These are phyloP conservation scores for Daldinia bambusicola DNA, from an alignment of 495 filamentous ascomycete species.

Conservation along the genomic window DNA sequence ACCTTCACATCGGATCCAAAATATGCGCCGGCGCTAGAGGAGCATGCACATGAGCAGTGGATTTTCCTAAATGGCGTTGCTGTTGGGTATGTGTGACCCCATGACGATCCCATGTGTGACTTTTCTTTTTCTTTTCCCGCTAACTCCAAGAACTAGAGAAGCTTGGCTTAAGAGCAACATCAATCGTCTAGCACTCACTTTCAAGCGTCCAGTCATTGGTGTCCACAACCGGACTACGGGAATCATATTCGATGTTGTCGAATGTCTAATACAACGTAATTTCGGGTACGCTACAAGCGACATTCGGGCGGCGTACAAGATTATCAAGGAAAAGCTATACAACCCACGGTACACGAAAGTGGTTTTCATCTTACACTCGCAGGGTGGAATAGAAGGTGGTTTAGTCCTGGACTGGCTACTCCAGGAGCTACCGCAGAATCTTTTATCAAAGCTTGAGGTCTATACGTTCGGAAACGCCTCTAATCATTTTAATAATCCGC, in stretches of 20 bases:
- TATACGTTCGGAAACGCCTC: conserved; percentile 89
- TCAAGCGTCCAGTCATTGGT: conserved; percentile 78
- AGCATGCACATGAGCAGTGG: conserved; percentile 72
- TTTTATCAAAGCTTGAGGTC: conserved; percentile 77
- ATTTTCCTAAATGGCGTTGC: conserved; percentile 78
- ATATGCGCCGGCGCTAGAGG: conserved; percentile 53
- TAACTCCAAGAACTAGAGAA: conserved; percentile 47
- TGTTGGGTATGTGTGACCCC: conserved; percentile 60
- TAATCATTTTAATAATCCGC: conserved; percentile 90
- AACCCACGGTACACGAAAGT: conserved; percentile 72
- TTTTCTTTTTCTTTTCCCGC: conserved; percentile 4
- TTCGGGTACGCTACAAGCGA: conserved; percentile 78
- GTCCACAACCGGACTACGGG: conserved; percentile 84
- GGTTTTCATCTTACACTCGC: conserved; percentile 81
- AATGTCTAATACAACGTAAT: conserved; percentile 81
- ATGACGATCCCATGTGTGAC: conserved; percentile 14
- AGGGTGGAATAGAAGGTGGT: conserved; percentile 81
- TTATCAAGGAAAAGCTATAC: conserved; percentile 68
- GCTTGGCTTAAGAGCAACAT: conserved; percentile 75
- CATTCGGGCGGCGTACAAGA: conserved; percentile 66
- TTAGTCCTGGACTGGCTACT: conserved; percentile 83
- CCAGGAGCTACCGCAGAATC: conserved; percentile 74
- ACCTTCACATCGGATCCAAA: conserved; percentile 56
- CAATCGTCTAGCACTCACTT: conserved; percentile 76
- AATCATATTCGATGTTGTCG: conserved; percentile 76